Percentiles rank a stretch among this genome's conserved stretches.
Evolutionary conservation across 2,329 filamentous ascomycete species (phyloP).

Genomic region (Fusarium transvaalense): DNA sequence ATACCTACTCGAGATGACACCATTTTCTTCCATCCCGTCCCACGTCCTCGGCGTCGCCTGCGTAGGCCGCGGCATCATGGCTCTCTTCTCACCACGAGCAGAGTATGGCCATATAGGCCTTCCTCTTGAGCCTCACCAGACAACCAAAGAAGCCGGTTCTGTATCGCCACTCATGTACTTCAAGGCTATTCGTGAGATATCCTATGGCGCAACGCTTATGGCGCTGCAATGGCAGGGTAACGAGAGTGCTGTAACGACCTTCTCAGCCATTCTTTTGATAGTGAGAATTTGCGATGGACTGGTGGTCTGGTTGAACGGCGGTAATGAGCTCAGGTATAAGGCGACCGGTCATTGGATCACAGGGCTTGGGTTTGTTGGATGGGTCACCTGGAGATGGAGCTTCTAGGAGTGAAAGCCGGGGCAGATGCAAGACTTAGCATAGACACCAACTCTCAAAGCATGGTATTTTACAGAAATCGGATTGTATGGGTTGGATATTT

Average conservation of each 20-base stretch:
- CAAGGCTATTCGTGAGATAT: slow-evolving; percentile 53
- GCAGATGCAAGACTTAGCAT: too few species aligned
- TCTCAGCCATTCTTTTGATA: slow-evolving; percentile 48
- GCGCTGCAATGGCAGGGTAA: slow-evolving; percentile 50
- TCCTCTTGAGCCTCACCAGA: slow-evolving; percentile 30
- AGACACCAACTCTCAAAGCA: too few species aligned
- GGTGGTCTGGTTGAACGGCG: slow-evolving; percentile 51
- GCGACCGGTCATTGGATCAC: slow-evolving; percentile 49
- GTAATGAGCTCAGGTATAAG: slow-evolving; percentile 40
- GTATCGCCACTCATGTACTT: slow-evolving; percentile 53
- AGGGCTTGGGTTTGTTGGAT: slow-evolving; percentile 42
- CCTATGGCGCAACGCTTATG: slow-evolving; percentile 50
- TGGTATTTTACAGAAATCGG: too few species aligned
- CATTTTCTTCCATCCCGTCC: slow-evolving; percentile 43
- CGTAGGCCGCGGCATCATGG: slow-evolving; percentile 45
- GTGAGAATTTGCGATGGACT: slow-evolving; percentile 52
- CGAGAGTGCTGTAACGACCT: slow-evolving; percentile 47
- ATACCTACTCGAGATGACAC: slow-evolving; percentile 24
- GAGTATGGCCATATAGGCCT: slow-evolving; percentile 47
- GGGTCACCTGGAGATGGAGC: slow-evolving; percentile 46
- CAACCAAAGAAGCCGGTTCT: neutral
- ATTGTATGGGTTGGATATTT: too few species aligned
- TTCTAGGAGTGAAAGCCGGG: too few species aligned
- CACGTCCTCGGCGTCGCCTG: slow-evolving; percentile 45
- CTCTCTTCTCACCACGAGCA: slow-evolving; percentile 37